phyloP scores from a whole-genome alignment of 345 rosid species.

The Leavenworthia alabamica region DNA sequence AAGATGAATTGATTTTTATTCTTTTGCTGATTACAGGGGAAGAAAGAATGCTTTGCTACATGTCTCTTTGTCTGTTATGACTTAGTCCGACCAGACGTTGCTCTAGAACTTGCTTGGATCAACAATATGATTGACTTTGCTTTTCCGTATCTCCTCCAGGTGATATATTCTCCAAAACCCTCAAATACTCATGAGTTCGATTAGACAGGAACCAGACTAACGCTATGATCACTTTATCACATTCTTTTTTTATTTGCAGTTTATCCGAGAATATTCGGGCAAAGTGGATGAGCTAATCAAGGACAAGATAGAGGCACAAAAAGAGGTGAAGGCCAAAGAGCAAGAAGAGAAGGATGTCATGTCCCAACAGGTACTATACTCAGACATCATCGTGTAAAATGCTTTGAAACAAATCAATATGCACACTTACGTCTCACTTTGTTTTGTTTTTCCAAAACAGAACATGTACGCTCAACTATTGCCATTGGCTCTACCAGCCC shows the following conservation, averaged over 20 bases:
- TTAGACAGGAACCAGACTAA: background rate
- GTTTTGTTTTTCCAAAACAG: constrained; percentile 29
- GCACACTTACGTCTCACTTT: background rate
- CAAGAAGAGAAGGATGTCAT: constrained; percentile 78
- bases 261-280: constrained; percentile 71
- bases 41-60: constrained; percentile 90
- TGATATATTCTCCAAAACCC: constrained; percentile 9
- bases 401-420: background rate
- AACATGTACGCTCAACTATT: constrained; percentile 89
- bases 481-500: constrained; percentile 91
- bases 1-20: background rate
- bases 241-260: constrained; percentile 30
- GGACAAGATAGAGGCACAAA: constrained; percentile 68
- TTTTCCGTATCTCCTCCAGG: constrained; percentile 88
- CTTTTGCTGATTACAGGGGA: constrained; percentile 42
- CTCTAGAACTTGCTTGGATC: constrained; percentile 88
- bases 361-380: constrained; percentile 64
- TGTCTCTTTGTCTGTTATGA: constrained; percentile 97
- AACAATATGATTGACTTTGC: constrained; percentile 87
- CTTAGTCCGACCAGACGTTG: constrained; percentile 73
- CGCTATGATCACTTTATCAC: background rate
- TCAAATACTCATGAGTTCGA: background rate
- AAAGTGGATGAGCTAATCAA: constrained; percentile 78
- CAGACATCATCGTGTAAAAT: background rate
- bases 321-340: constrained; percentile 66